These are phyloP conservation scores for Neurospora sp. DNA, from an alignment of 2,329 filamentous ascomycete genomes.

Conservation along the genomic window DNA sequence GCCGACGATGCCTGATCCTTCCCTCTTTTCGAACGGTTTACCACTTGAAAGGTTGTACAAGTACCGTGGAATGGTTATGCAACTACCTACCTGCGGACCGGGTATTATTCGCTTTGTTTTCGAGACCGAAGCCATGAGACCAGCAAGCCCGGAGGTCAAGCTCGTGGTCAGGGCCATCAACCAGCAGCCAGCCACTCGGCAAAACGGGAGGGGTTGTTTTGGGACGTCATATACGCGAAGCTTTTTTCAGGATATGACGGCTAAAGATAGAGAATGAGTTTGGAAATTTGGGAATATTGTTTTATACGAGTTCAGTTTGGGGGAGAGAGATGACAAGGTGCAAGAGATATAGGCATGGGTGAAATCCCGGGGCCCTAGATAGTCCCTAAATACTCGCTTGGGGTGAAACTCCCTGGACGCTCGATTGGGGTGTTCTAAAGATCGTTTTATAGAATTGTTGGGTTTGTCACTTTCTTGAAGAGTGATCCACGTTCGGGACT, in stretches of 20 bases:
- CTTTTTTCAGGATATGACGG: background rate
- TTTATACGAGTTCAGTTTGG: background rate
- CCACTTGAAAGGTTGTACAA: background rate
- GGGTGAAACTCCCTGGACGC: background rate
- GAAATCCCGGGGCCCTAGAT: background rate
- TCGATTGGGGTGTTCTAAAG: background rate
- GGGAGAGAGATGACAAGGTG: too few relatives aligned
- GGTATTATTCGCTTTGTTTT: background rate
- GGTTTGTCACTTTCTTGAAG: background rate
- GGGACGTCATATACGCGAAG: background rate
- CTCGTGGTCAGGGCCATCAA: background rate
- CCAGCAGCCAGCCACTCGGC: background rate
- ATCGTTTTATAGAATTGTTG: background rate
- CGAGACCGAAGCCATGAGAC: background rate
- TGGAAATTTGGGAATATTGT: background rate
- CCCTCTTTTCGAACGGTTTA: background rate
- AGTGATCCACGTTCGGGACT: background rate
- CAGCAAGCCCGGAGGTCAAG: background rate
- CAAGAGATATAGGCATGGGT: background rate
- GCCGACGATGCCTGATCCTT: background rate
- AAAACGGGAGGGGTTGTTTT: background rate
- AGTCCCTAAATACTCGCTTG: background rate
- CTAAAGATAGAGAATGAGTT: background rate
- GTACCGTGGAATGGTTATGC: background rate
- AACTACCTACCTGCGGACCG: background rate